These are phyloP conservation scores for Gamarada debralockiae DNA, from an alignment of 495 filamentous ascomycete species.

Conservation along the genomic window DNA sequence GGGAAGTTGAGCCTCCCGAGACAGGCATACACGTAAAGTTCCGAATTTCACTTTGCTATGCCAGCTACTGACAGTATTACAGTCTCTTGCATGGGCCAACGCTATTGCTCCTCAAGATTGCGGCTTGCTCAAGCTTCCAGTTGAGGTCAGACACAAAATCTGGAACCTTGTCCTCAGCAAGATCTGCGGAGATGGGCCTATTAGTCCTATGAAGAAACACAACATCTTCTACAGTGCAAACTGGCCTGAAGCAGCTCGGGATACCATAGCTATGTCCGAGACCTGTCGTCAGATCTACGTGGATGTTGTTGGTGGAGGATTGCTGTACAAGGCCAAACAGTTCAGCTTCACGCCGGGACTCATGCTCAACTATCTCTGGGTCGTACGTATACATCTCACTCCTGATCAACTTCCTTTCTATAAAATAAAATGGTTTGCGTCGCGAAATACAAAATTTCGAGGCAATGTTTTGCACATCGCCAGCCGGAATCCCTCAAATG, in stretches of 20 bases:
- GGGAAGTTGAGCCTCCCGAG: slow-evolving; percentile 7
- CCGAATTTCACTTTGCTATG: not conserved
- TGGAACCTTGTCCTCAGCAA: slow-evolving; percentile 4
- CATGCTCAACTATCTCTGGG: slow-evolving; percentile 13
- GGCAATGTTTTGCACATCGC: no score
- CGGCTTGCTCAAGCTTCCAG: slow-evolving; percentile 8
- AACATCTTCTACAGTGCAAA: not conserved
- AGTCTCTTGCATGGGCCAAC: slow-evolving; percentile 12
- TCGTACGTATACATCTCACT: not conserved
- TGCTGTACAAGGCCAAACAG: slow-evolving; percentile 2
- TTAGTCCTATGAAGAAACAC: slow-evolving; percentile 9
- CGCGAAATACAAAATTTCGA: no score
- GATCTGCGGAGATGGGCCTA: not conserved
- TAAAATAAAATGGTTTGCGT: no score
- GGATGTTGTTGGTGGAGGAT: slow-evolving; percentile 11
- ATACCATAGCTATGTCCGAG: not conserved
- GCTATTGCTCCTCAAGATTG: not conserved
- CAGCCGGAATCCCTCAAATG: no score
- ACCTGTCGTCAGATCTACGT: slow-evolving; percentile 15
- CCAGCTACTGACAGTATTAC: not conserved
- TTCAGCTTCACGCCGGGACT: slow-evolving; percentile 8
- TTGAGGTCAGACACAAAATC: slow-evolving; percentile 4
- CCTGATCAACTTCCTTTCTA: no score
- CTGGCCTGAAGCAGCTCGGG: not conserved
- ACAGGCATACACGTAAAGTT: slow-evolving; percentile 11